Percentiles rank a stretch among this genome's conserved stretches.
Evolutionary conservation across 2,329 filamentous ascomycete genomes (phyloP).

Genomic region (Cadophora luteo-olivacea): DNA sequence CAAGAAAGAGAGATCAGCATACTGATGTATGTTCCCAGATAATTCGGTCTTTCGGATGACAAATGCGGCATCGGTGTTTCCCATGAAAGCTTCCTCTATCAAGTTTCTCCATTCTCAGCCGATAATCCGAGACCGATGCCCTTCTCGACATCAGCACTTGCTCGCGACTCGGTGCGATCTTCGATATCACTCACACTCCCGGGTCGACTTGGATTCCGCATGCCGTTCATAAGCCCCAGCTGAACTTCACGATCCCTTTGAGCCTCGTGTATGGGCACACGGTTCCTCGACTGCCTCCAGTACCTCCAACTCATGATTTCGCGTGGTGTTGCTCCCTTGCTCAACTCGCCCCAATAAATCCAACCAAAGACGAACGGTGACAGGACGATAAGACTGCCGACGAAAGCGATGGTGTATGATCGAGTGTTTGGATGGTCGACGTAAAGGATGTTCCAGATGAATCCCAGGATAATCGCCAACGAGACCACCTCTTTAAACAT

Average conservation of each 20-base stretch:
- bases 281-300: constrained; percentile 11
- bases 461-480: constrained; percentile 35
- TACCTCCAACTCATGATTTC: constrained; percentile 13
- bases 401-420: constrained; percentile 36
- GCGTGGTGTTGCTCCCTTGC: constrained; percentile 3
- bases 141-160: constrained; percentile 25
- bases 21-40: not conserved
- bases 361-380: constrained; percentile 31
- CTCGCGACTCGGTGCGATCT: not conserved
- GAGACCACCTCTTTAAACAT: constrained; percentile 39
- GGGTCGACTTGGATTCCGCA: not conserved
- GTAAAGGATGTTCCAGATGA: constrained; percentile 34
- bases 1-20: not conserved
- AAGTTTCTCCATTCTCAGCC: constrained; percentile 3
- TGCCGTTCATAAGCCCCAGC: constrained; percentile 1
- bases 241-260: not conserved
- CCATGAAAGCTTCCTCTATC: constrained; percentile 1
- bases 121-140: constrained; percentile 12
- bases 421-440: constrained; percentile 35
- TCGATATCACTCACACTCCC: constrained; percentile 22
- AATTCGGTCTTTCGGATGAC: not conserved
- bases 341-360: constrained; percentile 16
- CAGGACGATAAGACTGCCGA: constrained; percentile 27
- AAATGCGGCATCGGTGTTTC: not conserved
- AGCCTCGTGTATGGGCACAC: not conserved